phyloP scores from a whole-genome alignment of 805 yeast genomes.

The Kodamaea hsintzibuensis region DNA sequence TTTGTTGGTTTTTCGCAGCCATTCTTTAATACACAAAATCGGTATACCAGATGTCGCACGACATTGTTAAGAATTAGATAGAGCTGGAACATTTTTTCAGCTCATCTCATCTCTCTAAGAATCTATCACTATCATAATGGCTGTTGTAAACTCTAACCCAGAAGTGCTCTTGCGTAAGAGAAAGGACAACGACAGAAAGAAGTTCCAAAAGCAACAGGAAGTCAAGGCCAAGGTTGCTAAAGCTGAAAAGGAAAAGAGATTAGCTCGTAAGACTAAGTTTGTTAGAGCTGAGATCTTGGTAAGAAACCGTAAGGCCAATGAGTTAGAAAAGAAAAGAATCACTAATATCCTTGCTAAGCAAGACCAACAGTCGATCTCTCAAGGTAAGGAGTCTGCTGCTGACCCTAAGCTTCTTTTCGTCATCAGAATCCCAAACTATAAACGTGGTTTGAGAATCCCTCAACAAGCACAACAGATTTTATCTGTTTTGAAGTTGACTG shows the following conservation, averaged over 20 bases:
- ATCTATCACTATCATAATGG: slow-evolving; percentile 25
- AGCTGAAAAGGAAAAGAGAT: slow-evolving; percentile 40
- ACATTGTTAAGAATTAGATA: slow-evolving; percentile 7
- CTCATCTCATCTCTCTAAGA: slow-evolving; percentile 9
- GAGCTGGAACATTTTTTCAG: slow-evolving; percentile 6
- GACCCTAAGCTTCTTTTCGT: slow-evolving; percentile 55
- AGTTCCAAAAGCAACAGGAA: slow-evolving; percentile 71
- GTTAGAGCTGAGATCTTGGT: slow-evolving; percentile 75
- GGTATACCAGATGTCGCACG: neutral
- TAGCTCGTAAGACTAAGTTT: slow-evolving; percentile 53
- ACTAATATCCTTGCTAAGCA: slow-evolving; percentile 55
- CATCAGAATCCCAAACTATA: slow-evolving; percentile 64
- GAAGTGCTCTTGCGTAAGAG: slow-evolving; percentile 77
- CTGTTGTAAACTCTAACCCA: slow-evolving; percentile 64
- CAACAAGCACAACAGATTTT: slow-evolving; percentile 60
- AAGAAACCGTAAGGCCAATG: slow-evolving; percentile 61
- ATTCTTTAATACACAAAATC: neutral
- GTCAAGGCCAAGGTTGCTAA: slow-evolving; percentile 52
- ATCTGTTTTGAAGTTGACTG: slow-evolving; percentile 58
- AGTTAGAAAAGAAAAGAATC: slow-evolving; percentile 68
- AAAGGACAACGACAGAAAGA: slow-evolving; percentile 71
- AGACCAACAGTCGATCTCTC: slow-evolving; percentile 34
- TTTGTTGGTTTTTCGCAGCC: neutral
- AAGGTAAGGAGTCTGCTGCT: slow-evolving; percentile 25
- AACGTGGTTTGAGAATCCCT: slow-evolving; percentile 63